Evolutionary conservation across 2,329 filamentous ascomycete species (phyloP).

Genomic region (Geosmithia putterillii): DNA sequence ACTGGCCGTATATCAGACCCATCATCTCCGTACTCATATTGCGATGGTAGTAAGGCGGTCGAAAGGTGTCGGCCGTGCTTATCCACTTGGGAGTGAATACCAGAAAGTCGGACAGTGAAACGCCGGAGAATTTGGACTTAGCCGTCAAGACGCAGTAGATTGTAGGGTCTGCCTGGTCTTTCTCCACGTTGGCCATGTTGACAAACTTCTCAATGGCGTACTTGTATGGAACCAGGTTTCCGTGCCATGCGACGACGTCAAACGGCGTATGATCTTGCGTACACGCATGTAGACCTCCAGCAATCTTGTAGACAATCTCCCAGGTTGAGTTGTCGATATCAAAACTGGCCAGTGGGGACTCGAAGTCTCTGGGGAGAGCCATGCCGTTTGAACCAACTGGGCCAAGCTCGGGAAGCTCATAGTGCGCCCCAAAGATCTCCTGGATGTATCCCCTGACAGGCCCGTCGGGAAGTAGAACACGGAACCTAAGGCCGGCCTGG

Average conservation of each 20-base stretch:
- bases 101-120: conserved; percentile 50
- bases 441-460: conserved; percentile 56
- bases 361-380: conserved; percentile 58
- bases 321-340: conserved; percentile 11
- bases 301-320: neutral
- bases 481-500: conserved; percentile 48
- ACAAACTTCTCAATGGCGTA: conserved; percentile 52
- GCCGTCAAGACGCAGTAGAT: conserved; percentile 56
- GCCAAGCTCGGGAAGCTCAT: conserved; percentile 51
- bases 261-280: conserved; percentile 50
- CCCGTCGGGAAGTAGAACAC: conserved; percentile 41
- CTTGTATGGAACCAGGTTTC: conserved; percentile 57
- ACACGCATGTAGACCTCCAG: neutral
- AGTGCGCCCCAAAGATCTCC: conserved; percentile 56
- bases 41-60: conserved; percentile 54
- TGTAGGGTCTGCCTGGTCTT: conserved; percentile 54
- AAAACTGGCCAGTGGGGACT: conserved; percentile 46
- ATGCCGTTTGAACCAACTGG: conserved; percentile 56
- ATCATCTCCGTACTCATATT: conserved; percentile 46
- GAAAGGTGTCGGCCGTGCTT: conserved; percentile 47
- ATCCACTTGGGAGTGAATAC: conserved; percentile 58
- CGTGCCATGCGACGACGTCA: conserved; percentile 56
- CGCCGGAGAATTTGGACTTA: conserved; percentile 37
- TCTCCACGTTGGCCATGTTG: conserved; percentile 43
- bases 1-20: conserved; percentile 43